phyloP scores from a whole-genome alignment of 148 eudicot species.

The Cornus florida region DNA sequence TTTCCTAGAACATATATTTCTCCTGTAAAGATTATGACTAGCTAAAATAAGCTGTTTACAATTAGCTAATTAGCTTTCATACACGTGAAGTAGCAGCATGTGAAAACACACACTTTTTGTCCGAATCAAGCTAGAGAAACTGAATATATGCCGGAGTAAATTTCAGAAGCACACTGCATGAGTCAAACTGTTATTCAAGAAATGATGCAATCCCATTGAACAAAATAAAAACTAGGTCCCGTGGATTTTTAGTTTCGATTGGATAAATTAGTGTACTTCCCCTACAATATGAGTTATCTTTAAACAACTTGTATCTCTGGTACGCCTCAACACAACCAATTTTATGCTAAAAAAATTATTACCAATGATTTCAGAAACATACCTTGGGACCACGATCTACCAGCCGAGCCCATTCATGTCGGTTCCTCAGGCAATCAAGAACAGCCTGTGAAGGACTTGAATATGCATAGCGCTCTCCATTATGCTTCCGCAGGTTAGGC shows the following conservation, averaged over 20 bases:
- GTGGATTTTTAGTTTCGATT: background rate
- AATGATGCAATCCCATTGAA: background rate
- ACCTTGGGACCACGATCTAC: conserved; percentile 99
- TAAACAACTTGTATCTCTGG: background rate
- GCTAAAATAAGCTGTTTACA: background rate
- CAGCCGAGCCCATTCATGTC: conserved; percentile 89
- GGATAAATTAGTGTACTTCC: background rate
- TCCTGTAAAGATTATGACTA: background rate
- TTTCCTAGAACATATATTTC: background rate
- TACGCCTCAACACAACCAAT: background rate
- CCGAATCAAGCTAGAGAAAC: background rate
- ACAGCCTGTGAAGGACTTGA: conserved; percentile 94
- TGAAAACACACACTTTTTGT: background rate
- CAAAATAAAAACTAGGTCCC: background rate
- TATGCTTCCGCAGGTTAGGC: conserved; percentile 94
- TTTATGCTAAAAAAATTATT: background rate
- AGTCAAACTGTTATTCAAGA: background rate
- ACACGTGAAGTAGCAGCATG: background rate
- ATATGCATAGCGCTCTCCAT: conserved; percentile 96
- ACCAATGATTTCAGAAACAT: conserved; percentile 15
- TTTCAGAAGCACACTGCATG: background rate
- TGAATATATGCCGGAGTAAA: background rate
- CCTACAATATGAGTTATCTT: background rate
- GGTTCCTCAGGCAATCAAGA: conserved; percentile 96
- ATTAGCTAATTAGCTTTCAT: background rate